Base-by-base conservation (phyloP, 805 yeast species). In the Kodamaea fukazawae region DNA sequence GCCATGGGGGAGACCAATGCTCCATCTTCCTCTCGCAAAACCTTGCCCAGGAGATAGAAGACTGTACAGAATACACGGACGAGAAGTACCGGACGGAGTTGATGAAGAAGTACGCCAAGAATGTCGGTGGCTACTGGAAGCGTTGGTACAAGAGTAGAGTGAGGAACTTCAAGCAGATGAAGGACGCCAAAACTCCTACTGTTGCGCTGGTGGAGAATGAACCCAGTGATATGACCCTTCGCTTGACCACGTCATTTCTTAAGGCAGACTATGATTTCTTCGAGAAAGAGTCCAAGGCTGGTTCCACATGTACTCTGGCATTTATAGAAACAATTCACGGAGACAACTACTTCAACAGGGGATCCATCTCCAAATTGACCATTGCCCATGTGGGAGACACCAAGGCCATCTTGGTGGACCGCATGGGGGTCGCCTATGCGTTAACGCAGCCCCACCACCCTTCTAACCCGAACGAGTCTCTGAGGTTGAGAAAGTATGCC, bases 331-430 rank as follows among this genome's bases (percentile, higher is more conserved):
- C 81, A 4, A 38, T 66, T 12, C 67, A 65, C 32, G 50, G 67
- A 43, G 60, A 58, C 44, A 74, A 68, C 52, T 83, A 73, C 59
- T 83, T 90, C 64, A 79, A 81, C 45, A 76, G 81, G n/a, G 67
- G 72, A 7, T 81, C 85, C 3, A 65, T 83, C 9, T 71, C 87
- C 15, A 79, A 80, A 51, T 60, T 93, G 15, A 73, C 86, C 1
- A 77, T 90, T 13, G 90, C 95, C 1, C 99, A 93, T 55, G 81
- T 91, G 10, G 99, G 99, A 4, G 99, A 93, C 57, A 85, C 97
- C 2, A 76, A 86, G 46, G 88, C 95, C 4, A 73, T 93, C 2
- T 52, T 93, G n/a, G 85, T 93, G 47, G 98, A 90, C 60, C 75
- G 73, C 41, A 61, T 72, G 40, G 98, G 98, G 2, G 65, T 76